phyloP scores from a whole-genome alignment of 345 rosid genomes.

The Eutrema heterophyllum region DNA sequence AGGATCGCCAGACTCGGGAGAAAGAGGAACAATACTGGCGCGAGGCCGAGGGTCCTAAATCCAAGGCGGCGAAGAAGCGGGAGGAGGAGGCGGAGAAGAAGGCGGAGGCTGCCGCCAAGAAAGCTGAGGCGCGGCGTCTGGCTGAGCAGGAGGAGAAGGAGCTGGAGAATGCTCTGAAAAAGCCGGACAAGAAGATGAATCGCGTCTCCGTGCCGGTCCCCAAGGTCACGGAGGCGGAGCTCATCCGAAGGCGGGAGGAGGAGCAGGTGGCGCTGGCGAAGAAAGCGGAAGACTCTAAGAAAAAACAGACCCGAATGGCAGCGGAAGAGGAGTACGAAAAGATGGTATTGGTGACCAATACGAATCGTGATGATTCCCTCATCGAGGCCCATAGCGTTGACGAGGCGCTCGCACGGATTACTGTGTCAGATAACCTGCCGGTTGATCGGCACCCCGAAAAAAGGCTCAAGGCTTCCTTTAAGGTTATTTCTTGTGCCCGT shows the following conservation, averaged over 20 bases:
- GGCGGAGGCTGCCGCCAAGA: slow-evolving; percentile 64
- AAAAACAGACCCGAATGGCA: slow-evolving; percentile 58
- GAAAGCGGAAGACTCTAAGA: slow-evolving; percentile 73
- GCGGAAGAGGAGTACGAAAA: slow-evolving; percentile 92
- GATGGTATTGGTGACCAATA: slow-evolving; percentile 70
- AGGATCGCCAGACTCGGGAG: slow-evolving; percentile 66
- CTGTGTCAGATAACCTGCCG: slow-evolving; percentile 64
- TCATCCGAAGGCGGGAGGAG: slow-evolving; percentile 51
- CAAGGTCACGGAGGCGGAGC: slow-evolving; percentile 85
- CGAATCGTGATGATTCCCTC: slow-evolving; percentile 78
- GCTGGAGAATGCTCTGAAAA: slow-evolving; percentile 58
- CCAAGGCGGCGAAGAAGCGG: slow-evolving; percentile 76
- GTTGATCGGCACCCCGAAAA: slow-evolving; percentile 78
- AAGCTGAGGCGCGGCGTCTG: slow-evolving; percentile 64
- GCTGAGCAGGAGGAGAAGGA: slow-evolving; percentile 88
- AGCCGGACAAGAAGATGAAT: slow-evolving; percentile 81
- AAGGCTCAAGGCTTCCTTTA: slow-evolving; percentile 89
- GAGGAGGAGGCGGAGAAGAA: slow-evolving; percentile 92
- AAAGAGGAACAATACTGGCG: slow-evolving; percentile 96
- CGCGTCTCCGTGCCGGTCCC: slow-evolving; percentile 76
- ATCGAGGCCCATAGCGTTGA: slow-evolving; percentile 84
- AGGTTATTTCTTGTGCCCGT: slow-evolving; percentile 42
- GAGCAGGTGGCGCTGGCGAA: slow-evolving; percentile 60
- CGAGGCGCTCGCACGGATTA: slow-evolving; percentile 78
- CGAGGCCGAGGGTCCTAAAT: slow-evolving; percentile 82